These are phyloP conservation scores for Ensete glaucum DNA, from an alignment of 176 grass and related monocot genomes.

Conservation along the genomic window DNA sequence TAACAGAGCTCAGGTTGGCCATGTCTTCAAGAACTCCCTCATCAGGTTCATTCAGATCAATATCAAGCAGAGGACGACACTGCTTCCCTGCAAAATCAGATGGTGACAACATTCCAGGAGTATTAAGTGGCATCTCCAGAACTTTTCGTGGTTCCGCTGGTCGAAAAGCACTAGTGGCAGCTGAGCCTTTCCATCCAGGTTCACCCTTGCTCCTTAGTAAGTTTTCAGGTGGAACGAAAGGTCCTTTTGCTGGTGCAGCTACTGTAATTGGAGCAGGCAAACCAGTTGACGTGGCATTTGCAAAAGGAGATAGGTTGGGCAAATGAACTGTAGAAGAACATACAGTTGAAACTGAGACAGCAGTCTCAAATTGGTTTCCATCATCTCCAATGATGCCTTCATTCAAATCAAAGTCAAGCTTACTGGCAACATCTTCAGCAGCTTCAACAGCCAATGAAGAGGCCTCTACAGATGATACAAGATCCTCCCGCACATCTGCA, in stretches of 20 bases:
- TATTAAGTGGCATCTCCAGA: conserved; percentile 40
- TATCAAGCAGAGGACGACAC: conserved; percentile 35
- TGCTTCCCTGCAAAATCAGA: conserved; percentile 40
- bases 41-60: conserved; percentile 82
- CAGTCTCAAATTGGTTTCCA: conserved; percentile 35
- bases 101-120: conserved; percentile 22
- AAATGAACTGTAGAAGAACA: conserved; percentile 33
- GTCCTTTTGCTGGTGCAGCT: conserved; percentile 61
- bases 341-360: conserved; percentile 21
- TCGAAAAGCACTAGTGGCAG: conserved; percentile 71
- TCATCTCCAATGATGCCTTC: conserved; percentile 65
- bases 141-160: conserved; percentile 37
- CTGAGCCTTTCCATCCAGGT: conserved; percentile 70
- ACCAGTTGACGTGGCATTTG: conserved; percentile 31
- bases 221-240: conserved; percentile 69
- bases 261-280: conserved; percentile 57
- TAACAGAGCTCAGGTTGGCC: conserved; percentile 34
- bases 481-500: conserved; percentile 23
- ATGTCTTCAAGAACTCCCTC: conserved; percentile 55
- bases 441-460: conserved; percentile 32
- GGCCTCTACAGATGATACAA: conserved; percentile 35
- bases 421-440: conserved; percentile 34
- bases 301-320: conserved; percentile 27
- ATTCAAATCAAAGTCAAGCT: conserved; percentile 85
- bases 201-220: conserved; percentile 50